Conservation (phyloP, 2,329 filamentous ascomycete species). For the Huntiella savannae region DNA sequence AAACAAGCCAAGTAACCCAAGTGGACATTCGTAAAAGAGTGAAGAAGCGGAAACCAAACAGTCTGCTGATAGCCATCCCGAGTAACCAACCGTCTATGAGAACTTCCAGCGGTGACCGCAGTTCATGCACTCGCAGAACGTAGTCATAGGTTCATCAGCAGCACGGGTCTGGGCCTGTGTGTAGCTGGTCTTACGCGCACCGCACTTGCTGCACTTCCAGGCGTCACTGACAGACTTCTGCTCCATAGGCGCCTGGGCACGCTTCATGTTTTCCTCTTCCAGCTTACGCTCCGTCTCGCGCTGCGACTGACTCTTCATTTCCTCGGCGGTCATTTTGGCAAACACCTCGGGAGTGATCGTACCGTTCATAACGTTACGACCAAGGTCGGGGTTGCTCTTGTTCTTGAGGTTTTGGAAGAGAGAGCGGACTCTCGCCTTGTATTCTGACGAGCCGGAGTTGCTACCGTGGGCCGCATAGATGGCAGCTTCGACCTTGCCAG, state of each 20-base stretch:
- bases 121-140: slow-evolving; percentile 52
- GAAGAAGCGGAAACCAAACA: neutral
- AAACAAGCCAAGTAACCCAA: neutral
- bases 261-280: slow-evolving; percentile 87
- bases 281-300: slow-evolving; percentile 57
- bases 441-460: slow-evolving; percentile 41
- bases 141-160: slow-evolving; percentile 85
- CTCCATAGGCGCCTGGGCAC: slow-evolving; percentile 81
- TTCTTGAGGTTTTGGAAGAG: slow-evolving; percentile 91
- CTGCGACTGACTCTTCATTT: slow-evolving; percentile 75
- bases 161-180: slow-evolving; percentile 86
- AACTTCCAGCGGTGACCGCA: slow-evolving; percentile 59
- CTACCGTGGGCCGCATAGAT: slow-evolving; percentile 52
- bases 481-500: slow-evolving; percentile 68
- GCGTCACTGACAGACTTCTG: slow-evolving; percentile 81
- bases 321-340: slow-evolving; percentile 72
- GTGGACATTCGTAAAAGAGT: too few relatives aligned
- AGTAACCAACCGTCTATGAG: slow-evolving; percentile 16
- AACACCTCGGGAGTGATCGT: slow-evolving; percentile 55
- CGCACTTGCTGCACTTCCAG: slow-evolving; percentile 79
- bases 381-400: slow-evolving; percentile 64
- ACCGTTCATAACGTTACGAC: slow-evolving; percentile 54
- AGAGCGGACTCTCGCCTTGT: slow-evolving; percentile 77
- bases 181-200: slow-evolving; percentile 86
- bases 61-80: neutral